Base-by-base conservation (phyloP, 345 rosid genomes). In the Eucalyptus pauciflora region DNA sequence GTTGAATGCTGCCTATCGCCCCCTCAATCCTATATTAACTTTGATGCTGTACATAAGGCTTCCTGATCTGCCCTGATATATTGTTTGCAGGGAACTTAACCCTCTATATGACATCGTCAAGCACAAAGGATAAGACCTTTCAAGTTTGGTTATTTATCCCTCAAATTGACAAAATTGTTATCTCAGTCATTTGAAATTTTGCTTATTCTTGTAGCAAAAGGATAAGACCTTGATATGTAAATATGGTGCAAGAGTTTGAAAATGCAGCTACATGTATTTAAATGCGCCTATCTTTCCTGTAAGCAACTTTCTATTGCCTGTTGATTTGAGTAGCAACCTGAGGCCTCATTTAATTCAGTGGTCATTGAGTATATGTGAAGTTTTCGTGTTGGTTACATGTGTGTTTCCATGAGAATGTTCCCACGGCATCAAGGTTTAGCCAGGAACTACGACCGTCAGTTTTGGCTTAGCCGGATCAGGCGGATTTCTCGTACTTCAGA, bases 81-180 rank as follows among this genome's bases (percentile, higher is more conserved):
- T 16, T 51, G 54, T 51, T 51, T 51, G 54, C 3, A 51, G 54
- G 54, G 54, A 51, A 8, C 54, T 51, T 51, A 51, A 51, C 54
- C 54, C 5, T 49, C 50, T 49, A 12, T 50, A 1, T 50, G 51
- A 50, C 0, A 16, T 13, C 2, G 51, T 50, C 51, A 13, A 50
- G 87, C 91, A 85, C 71, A 91, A 90, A 33, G 94, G 91, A 91
- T 97, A 97, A 41, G 41, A 41, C 24, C 8, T 69, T 69, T 69
- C 7, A 22, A 45, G 13, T 9, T 69, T 69, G 45, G 24, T 69
- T 33, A 10, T 69, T 31, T 37, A 33, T 69, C 20, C 24, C 80
- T 69, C 45, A 17, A 3, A 69, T 69, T 69, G 45, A 17, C 80
- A 69, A 69, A 4, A 33, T 69, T 17, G 24, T 69, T 16, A 69